phyloP scores from a whole-genome alignment of 148 eudicot species.

The Rhododendron vialii region DNA sequence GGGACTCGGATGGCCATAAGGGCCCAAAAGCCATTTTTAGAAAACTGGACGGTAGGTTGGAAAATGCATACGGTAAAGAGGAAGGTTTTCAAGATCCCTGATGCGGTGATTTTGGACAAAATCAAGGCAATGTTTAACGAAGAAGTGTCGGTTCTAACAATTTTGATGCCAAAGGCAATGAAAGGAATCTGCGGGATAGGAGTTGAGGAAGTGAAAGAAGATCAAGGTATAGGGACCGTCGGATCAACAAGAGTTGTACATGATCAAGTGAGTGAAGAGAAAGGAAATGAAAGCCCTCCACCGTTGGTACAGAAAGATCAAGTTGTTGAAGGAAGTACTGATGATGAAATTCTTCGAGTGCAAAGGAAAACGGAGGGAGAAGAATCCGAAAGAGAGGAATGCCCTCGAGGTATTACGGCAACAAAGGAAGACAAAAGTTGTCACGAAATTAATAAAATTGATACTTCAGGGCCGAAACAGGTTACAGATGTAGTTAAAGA shows the following conservation, averaged over 20 bases:
- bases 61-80: slow-evolving; percentile 37
- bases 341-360: no score
- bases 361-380: no score
- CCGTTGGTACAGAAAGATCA: no score
- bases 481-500: background rate
- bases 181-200: slow-evolving; percentile 41
- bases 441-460: background rate
- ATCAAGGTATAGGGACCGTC: background rate
- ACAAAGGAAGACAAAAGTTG: no score
- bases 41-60: slow-evolving; percentile 43
- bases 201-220: slow-evolving; percentile 43
- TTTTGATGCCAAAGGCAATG: slow-evolving; percentile 63
- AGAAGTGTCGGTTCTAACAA: slow-evolving; percentile 42
- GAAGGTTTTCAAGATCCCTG: slow-evolving; percentile 58
- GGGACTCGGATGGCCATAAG: slow-evolving; percentile 49
- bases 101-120: slow-evolving; percentile 50
- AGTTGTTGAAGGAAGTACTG: no score
- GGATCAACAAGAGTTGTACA: no score
- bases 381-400: no score
- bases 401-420: no score
- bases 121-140: slow-evolving; percentile 51
- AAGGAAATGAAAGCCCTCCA: no score
- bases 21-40: slow-evolving; percentile 52
- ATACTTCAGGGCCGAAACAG: background rate
- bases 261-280: no score